Evolutionary conservation across 2,329 filamentous ascomycete species (phyloP), one percentile per base, ranked within the genome.

Genomic region (Paecilomyces niveus): DNA sequence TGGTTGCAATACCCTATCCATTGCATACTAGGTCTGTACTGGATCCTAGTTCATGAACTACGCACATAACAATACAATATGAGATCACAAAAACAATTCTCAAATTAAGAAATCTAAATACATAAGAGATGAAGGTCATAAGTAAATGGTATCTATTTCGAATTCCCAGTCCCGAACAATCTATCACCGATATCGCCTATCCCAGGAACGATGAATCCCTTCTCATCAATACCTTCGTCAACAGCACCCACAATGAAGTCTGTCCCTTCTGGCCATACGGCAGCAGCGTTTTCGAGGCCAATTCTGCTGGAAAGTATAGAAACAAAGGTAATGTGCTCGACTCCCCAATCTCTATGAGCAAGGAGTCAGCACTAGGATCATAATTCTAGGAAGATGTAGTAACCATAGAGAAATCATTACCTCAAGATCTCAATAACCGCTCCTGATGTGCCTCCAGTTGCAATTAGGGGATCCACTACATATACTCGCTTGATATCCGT

Each of bases 151-250:
- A 54, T 54, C 29, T 57, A 55, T 54, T 61, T 50, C 21, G 58
- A 59, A 6, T 53, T 35, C 3, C 55, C 55, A 15, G 67, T 70
- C 8, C 67, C 67, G 61, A 65, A 70, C 29, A 70, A 57, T 21
- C 68, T 58, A 61, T 70, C 68, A 2, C 68, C 68, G 60, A 69
- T 70, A 62, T 70, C 68, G 2, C 67, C 68, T 22, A 69, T 58
- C 1, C 68, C 68, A 5, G 67, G 68, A 18, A 61, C 56, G 29
- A 70, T 63, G 57, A 67, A 70, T 26, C 68, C 66, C 52, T 62
- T 62, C n/a, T 59, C 61, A 59, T 70, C 65, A 15, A 68, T 35
- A 7, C 59, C 58, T 6, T 62, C 54, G 53, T 70, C 68, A 33
- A 69, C 57, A 9, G 62, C 59, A 5, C 66, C 67, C 13, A 70